These are phyloP conservation scores for Aegilops umbellulata DNA, from an alignment of 176 grass and related monocot genomes.

Conservation along the genomic window DNA sequence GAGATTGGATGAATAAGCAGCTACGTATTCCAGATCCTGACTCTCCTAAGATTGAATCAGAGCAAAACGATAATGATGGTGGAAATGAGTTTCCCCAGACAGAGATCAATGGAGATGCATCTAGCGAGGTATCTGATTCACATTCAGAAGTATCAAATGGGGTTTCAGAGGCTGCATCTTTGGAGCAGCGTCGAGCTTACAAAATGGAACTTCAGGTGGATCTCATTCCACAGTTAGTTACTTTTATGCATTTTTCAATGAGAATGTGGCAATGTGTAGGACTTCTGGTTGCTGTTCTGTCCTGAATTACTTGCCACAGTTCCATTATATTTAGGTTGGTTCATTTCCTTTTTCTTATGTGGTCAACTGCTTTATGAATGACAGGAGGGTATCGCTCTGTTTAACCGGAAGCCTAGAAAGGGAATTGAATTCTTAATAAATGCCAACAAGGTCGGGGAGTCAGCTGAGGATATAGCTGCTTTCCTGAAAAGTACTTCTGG, in stretches of 20 bases:
- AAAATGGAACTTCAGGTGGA: constrained; percentile 99
- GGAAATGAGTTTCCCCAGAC: constrained; percentile 53
- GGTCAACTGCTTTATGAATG: constrained; percentile 37
- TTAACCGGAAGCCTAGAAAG: constrained; percentile 96
- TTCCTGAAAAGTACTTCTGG: constrained; percentile 89
- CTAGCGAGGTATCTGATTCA: constrained; percentile 72
- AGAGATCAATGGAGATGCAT: constrained; percentile 64
- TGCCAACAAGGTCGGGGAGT: constrained; percentile 78
- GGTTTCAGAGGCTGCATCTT: constrained; percentile 68
- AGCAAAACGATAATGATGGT: constrained; percentile 59
- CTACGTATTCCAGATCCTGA: constrained; percentile 80
- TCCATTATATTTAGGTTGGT: constrained; percentile 21
- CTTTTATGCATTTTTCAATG: constrained; percentile 31
- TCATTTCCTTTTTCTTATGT: constrained; percentile 31
- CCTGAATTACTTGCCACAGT: neutral
- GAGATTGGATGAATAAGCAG: constrained; percentile 99
- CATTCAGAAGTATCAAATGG: constrained; percentile 80
- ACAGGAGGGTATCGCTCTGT: constrained; percentile 94
- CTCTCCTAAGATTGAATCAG: constrained; percentile 67
- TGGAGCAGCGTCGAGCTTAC: constrained; percentile 93
- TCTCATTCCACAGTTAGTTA: constrained; percentile 27
- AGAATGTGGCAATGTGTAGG: constrained; percentile 2
- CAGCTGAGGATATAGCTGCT: constrained; percentile 81
- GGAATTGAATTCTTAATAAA: constrained; percentile 97
- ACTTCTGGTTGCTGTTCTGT: constrained; percentile 8